Evolutionary conservation across 2,329 filamentous ascomycete genomes (phyloP), one percentile per base, ranked within the genome.

Genomic region (Byssochlamys sp.): DNA sequence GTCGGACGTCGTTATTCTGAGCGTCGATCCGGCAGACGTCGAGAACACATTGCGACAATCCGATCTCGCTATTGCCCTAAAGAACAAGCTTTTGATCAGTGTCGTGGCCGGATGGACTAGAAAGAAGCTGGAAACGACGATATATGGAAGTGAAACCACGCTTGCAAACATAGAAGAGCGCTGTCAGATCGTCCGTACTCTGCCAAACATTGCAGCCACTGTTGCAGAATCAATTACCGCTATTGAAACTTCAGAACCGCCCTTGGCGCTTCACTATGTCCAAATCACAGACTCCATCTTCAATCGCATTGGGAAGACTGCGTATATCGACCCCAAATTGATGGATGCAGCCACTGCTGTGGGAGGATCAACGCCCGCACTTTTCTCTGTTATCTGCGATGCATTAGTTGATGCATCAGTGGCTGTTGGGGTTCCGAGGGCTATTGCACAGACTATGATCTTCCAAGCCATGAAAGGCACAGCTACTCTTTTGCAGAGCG

Each of bases 401-500:
- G 45, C 55, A 6, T 49, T 56, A 28, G 52, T 56, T 52, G 55
- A 56, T 51, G 55, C 55, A 2, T 45, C 55, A 24, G 55, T 56
- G 26, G 55, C 55, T 10, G 55, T 56, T 26, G 55, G 55, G 11
- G 29, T 56, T n/a, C 55, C 55, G 9, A 50, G 55, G 14, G 29
- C 26, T 14, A 29, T 52, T 3, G 55, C 55, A 51, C 55, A 56
- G 29, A 52, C 48, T 14, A 56, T 56, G 48, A 52, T 56, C 25
- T 56, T 56, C 24, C 55, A 56, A n/a, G 45, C 55, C 3, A 56
- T 56, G 55, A 49, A 52, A 25, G 55, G 55, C 4, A 56, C 55
- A 25, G 48, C 55, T 26, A 52, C 55, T 9, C 29, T 56, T 28
- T 28, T 56, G n/a, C 55, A 56, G 28, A 56, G 55, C 19, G 55